phyloP scores from a whole-genome alignment of 2,329 filamentous ascomycete species.

The Aspergillus fructus region DNA sequence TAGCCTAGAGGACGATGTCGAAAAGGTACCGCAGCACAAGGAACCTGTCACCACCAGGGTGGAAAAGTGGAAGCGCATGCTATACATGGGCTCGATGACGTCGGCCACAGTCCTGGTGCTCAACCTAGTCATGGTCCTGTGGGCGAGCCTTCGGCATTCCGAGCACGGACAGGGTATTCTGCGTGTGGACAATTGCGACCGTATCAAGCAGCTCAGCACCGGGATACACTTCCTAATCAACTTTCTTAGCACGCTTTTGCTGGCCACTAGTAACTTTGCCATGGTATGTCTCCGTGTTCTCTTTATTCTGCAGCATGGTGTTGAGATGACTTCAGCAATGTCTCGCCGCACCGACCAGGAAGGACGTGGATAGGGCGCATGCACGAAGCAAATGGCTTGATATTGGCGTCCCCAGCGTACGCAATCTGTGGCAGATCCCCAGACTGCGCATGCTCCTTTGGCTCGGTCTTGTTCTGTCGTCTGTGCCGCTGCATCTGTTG shows the following conservation, averaged over 20 bases:
- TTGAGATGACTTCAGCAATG: slow-evolving; percentile 39
- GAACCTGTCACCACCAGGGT: background rate
- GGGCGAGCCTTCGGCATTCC: background rate
- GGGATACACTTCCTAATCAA: slow-evolving; percentile 51
- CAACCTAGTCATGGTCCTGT: background rate
- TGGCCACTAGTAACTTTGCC: slow-evolving; percentile 51
- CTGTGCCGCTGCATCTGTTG: slow-evolving; percentile 17
- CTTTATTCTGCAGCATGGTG: background rate
- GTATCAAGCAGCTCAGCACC: background rate
- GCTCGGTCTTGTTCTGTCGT: slow-evolving; percentile 13
- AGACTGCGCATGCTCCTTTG: slow-evolving; percentile 21
- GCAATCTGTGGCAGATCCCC: slow-evolving; percentile 33
- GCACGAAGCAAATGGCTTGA: slow-evolving; percentile 41
- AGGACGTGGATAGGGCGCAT: slow-evolving; percentile 52
- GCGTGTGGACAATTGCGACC: background rate
- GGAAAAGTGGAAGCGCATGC: background rate
- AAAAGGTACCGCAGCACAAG: too few species aligned
- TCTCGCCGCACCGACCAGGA: slow-evolving; percentile 50
- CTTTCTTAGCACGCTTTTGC: slow-evolving; percentile 44
- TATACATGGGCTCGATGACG: background rate
- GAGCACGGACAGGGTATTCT: background rate
- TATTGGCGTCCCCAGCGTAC: slow-evolving; percentile 42
- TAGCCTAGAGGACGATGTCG: too few species aligned
- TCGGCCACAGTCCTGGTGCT: background rate
- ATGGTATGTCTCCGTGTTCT: slow-evolving; percentile 28